phyloP scores from a whole-genome alignment of 352 stramenopile species.

The Blastocystis sp. region DNA sequence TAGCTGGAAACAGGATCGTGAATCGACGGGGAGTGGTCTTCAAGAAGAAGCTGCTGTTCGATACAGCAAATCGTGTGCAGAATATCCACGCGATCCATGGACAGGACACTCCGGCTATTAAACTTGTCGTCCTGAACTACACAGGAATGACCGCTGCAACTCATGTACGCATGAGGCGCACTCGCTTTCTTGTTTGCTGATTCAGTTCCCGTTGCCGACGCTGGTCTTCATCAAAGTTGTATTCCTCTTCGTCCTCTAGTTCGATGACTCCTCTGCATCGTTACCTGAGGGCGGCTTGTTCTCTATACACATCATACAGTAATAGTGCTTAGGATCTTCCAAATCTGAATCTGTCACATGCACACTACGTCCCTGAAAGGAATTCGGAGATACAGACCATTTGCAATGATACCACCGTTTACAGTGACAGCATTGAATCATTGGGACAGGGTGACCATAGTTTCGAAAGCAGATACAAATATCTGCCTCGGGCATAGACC shows the following conservation, averaged over 20 bases:
- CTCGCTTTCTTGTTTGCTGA: background rate
- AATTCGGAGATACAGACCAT: background rate
- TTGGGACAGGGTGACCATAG: background rate
- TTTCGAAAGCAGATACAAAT: background rate
- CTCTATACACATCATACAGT: constrained; percentile 13
- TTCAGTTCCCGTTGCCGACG: background rate
- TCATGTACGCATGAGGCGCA: background rate
- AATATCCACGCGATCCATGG: background rate
- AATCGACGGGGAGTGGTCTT: constrained; percentile 7
- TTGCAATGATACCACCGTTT: constrained; percentile 31
- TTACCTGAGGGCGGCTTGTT: background rate
- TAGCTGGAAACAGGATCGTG: background rate
- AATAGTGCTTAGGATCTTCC: constrained; percentile 12
- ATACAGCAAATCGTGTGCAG: constrained; percentile 1
- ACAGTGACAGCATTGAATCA: constrained; percentile 33
- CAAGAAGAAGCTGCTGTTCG: constrained; percentile 1
- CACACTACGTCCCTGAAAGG: background rate
- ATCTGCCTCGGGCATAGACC: background rate
- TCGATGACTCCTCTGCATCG: background rate
- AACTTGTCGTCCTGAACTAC: constrained; percentile 1
- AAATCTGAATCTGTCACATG: background rate
- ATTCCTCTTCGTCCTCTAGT: background rate
- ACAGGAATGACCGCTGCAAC: background rate
- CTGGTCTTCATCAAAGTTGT: constrained; percentile 30
- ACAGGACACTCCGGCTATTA: background rate